Base-by-base conservation (phyloP, 495 filamentous ascomycete species). In the Penicillium herquei region DNA sequence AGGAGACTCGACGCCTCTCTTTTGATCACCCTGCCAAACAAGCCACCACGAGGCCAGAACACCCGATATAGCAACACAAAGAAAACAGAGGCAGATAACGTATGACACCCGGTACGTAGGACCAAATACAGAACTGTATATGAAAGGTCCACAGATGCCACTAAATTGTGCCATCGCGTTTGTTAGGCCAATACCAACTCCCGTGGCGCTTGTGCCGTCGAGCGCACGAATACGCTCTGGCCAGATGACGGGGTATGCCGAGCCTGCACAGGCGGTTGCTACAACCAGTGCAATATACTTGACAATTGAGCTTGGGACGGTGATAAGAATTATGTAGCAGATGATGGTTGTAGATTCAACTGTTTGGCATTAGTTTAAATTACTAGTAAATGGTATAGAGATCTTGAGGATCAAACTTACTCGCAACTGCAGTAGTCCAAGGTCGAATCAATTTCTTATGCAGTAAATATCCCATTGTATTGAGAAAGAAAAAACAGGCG, bases 121-220 rank as follows among this genome's bases (percentile, higher is more conserved):
- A 10, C 73, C 73, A 61, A 76, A 74, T 6, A 68, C 61, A 0
- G 70, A 68, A 37, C 66, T 72, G 45, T 71, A 78, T 0, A 78
- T 58, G 55, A 75, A 71, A 33, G 72, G 75, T 4, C 73, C 72
- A 12, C 65, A 71, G 33, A 77, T 72, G 0, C 75, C 74, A 32
- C 68, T 74, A n/a, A 78, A 73, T 56, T 77, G 74, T 0, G 74
- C 74, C 68, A 74, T 69, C 3, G 73, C 73, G 62, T 78, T 78
- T 2, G 76, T 78, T 8, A 67, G 52, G 1, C 76, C 76, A 49
- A 77, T 78, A 0, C 68, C 74, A 12, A 77, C 54, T 8, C 72
- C 76, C 0, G 73, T 63, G 5, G 70, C 67, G 2, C 70, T 64
- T 1, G 74, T 76, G 3, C 74, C 73, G 11, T 74, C 63, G 1